Conservation (phyloP, 371 early-diverging fungal species). For the Syncephalis plumigaleata region DNA sequence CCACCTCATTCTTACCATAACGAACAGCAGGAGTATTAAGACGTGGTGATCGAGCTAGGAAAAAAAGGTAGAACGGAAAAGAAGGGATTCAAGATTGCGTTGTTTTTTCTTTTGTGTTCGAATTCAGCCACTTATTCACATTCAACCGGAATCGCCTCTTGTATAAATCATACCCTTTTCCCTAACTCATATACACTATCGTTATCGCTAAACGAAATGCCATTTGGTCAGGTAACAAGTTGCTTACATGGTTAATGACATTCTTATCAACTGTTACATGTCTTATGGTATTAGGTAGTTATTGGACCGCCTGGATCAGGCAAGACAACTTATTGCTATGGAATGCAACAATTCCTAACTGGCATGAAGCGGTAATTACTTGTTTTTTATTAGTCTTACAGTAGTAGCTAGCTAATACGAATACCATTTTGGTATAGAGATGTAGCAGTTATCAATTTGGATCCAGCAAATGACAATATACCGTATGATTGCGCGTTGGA, state of each 20-base stretch:
- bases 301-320: conserved; percentile 97
- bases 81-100: too few species aligned
- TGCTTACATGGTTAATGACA: too few species aligned
- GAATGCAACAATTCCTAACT: conserved; percentile 75
- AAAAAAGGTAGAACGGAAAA: too few species aligned
- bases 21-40: too few species aligned
- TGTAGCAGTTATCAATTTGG: conserved; percentile 87
- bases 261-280: too few species aligned
- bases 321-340: conserved; percentile 93
- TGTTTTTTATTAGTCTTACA: neutral
- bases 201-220: conserved; percentile 10
- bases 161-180: too few species aligned
- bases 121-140: too few species aligned
- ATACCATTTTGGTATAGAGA: conserved; percentile 27
- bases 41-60: too few species aligned
- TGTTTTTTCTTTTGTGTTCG: too few species aligned
- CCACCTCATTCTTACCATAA: too few species aligned
- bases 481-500: conserved; percentile 81
- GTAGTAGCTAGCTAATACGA: neutral
- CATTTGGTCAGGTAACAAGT: conserved; percentile 20
- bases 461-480: conserved; percentile 89
- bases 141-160: too few species aligned
- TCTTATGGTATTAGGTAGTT: conserved; percentile 40
- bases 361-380: conserved; percentile 47
- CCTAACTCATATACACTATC: too few species aligned